Evolutionary conservation across 176 grass and related monocot species (phyloP), one percentile per base, ranked within the genome.

Genomic region (Bolboschoenus planiculmis): DNA sequence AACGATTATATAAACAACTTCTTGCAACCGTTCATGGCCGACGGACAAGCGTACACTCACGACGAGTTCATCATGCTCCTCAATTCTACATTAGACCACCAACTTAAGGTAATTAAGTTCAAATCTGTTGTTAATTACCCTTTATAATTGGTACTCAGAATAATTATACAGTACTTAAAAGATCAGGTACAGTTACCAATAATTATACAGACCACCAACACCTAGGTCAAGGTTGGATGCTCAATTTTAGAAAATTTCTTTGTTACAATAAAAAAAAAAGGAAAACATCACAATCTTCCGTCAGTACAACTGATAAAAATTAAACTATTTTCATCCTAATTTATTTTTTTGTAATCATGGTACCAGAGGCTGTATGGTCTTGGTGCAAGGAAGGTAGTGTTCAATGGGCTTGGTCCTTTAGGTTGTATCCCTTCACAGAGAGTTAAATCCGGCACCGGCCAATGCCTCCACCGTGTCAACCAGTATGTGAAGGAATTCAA

Each of bases 1-100:
- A 99, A 99, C 78, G 96, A 99, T 51, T 99, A 99, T 80, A 83
- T 99, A 53, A 99, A 99, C 90, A 99, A 99, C 84, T 99, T 89
- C 93, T 59, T 99, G 79, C 92, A 90, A 15, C 90, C 96, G 16
- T 89, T 99, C 85, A 90, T 99, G 88, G 92, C 89, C 14, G 96
- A 99, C 57, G 93, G 91, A 62, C 83, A 90, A 56, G 58, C 86
- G 14, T 99, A 99, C 71, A 95, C 91, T 6, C 87, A 93, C 80
- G 76, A 91, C 30, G 80, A 99, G 84, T 99, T 99, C 89, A 62
- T 93, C 67, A 67, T 48, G 57, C 91, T 95, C 60, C 84, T 99
- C 81, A 91, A 90, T 59, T 33, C 75, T 3, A 95, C 91, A 76
- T 88, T 99, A 10, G 44, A 81, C 26, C 37, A 57, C 40, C 96